Base-by-base conservation (phyloP, 495 filamentous ascomycete genomes). In the Xylaria sp. region DNA sequence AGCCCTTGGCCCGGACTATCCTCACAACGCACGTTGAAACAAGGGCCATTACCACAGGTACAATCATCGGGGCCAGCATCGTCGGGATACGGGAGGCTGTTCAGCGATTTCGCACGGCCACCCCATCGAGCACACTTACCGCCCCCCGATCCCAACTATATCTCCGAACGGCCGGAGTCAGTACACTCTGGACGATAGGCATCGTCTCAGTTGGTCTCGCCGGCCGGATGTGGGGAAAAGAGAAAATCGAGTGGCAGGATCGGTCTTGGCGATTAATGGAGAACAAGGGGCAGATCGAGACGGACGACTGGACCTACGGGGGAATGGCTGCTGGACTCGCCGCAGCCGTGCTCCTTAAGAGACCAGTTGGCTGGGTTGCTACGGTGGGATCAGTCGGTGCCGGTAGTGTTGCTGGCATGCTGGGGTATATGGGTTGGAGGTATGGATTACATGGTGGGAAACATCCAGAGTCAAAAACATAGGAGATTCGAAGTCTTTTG, bases 171-270 rank as follows among this genome's bases (percentile, higher is more conserved):
- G 69, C 81, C 0, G 82, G 83, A 1, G 67, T 72, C 0, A 80
- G 80, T 50, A 76, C 74, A n/a, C 48, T 76, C 0, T 59, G 76
- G 41, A 80, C 76, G 0, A 72, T 76, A 7, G 83, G 72, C 0
- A 44, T 82, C 1, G 21, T 82, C 17, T 71, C 74, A n/a, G 44
- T 85, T 9, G 80, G 59, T 40, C 65, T 88, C 14, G 57, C 77
- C 15, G 79, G 41, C 0, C 76, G 85, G 11, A 90, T 91, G 89
- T 80, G 79, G 72, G 84, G 84, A 0, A 76, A 81, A 26, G 84
- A 89, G 73, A 81, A 85, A 53, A 87, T 90, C 68, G 89, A 91
- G 74, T 91, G 89, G 89, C 75, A 86, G 71, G 88, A 91, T 76
- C 83, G 89, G 41, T 80, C 81, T 50, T 91, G 88, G 89, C 77